phyloP scores from a whole-genome alignment of 2,329 filamentous ascomycete genomes.

The Dactylellina sp. region DNA sequence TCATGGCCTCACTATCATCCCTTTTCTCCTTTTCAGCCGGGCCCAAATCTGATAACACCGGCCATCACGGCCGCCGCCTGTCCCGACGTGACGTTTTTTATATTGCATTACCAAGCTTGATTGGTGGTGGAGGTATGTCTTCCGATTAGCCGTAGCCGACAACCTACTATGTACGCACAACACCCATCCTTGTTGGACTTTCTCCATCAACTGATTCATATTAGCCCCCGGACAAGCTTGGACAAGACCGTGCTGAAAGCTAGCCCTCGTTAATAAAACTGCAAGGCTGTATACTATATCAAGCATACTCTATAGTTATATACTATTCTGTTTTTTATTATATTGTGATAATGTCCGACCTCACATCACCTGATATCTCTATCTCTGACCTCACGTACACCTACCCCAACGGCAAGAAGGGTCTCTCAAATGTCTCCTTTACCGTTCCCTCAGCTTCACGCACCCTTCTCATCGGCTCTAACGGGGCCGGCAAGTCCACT shows the following conservation, averaged over 20 bases:
- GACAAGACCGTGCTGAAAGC: too few relatives aligned
- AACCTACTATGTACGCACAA: background rate
- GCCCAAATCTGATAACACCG: slow-evolving; percentile 8
- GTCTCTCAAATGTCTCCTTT: slow-evolving; percentile 78
- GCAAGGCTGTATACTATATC: too few relatives aligned
- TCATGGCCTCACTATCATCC: slow-evolving; percentile 36
- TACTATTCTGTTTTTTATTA: too few relatives aligned
- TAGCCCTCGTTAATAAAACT: too few relatives aligned
- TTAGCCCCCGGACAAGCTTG: too few relatives aligned
- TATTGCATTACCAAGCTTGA: too few relatives aligned
- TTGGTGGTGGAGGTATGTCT: too few relatives aligned
- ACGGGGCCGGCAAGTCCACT: slow-evolving; percentile 97
- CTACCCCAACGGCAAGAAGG: slow-evolving; percentile 86
- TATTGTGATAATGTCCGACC: slow-evolving; percentile 35
- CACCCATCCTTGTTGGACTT: slow-evolving; percentile 18
- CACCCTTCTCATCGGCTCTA: slow-evolving; percentile 92
- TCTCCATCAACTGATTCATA: background rate
- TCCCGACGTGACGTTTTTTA: too few relatives aligned
- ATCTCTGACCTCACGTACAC: slow-evolving; percentile 84
- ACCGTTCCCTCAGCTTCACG: slow-evolving; percentile 83
- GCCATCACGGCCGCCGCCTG: background rate
- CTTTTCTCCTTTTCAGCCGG: slow-evolving; percentile 15
- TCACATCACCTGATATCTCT: slow-evolving; percentile 67
- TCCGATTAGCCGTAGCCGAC: background rate
- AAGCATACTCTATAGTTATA: too few relatives aligned